These are phyloP conservation scores for barrel medic (Medicago truncatula) DNA, from an alignment of 306 rosid genomes.

Conservation along the genomic window DNA sequence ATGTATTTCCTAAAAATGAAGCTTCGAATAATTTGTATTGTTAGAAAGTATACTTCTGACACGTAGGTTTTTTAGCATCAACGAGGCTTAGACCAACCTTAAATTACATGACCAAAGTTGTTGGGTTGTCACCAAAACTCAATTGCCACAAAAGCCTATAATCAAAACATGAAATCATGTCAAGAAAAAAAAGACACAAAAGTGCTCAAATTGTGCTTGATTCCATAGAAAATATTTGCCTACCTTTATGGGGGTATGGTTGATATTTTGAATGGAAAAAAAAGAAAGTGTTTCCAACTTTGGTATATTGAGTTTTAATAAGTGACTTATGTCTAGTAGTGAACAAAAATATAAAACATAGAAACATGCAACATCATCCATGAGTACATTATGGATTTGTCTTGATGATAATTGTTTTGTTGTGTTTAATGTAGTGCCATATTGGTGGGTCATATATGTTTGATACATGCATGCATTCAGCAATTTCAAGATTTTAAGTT, in stretches of 20 bases:
- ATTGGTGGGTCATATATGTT: slow-evolving; percentile 46
- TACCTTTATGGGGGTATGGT: background rate
- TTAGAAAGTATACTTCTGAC: too few relatives aligned
- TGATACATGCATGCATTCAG: slow-evolving; percentile 57
- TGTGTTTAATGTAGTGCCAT: slow-evolving; percentile 45
- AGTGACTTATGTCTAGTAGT: background rate
- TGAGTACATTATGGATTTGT: background rate
- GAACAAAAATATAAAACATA: background rate
- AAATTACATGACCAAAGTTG: slow-evolving; percentile 38
- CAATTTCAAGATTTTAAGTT: slow-evolving; percentile 55
- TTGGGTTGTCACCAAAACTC: slow-evolving; percentile 22
- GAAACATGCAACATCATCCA: slow-evolving; percentile 11
- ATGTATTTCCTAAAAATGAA: too few relatives aligned
- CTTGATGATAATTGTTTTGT: slow-evolving; percentile 32
- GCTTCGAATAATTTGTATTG: too few relatives aligned
- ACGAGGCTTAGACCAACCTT: too few relatives aligned
- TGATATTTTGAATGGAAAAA: slow-evolving; percentile 14
- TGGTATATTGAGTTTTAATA: slow-evolving; percentile 1
- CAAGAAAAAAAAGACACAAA: background rate
- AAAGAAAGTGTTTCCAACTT: slow-evolving; percentile 29
- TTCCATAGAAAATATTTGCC: slow-evolving; percentile 41
- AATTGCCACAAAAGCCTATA: slow-evolving; percentile 21
- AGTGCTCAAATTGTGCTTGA: slow-evolving; percentile 34
- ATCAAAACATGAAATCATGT: slow-evolving; percentile 34
- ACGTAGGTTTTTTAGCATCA: too few relatives aligned